A percentile compares a stretch with the other conserved stretches of the same genome.
Evolutionary conservation across 768 basidiomycete genomes (phyloP).

Genomic region (Tricholoma sp.): DNA sequence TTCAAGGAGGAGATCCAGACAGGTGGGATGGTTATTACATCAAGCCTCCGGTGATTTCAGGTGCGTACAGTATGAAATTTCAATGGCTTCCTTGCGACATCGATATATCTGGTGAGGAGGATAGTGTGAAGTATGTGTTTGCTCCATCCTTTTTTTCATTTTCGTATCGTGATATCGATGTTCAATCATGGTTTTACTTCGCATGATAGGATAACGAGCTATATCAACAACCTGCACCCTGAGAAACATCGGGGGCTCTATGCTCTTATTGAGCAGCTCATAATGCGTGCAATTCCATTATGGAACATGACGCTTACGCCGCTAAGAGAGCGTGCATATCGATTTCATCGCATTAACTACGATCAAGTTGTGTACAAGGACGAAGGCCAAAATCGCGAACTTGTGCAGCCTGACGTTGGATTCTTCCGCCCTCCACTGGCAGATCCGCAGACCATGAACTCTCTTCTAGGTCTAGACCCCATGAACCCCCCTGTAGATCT

Average conservation of each 20-base stretch:
- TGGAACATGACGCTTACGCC: slow-evolving; percentile 25
- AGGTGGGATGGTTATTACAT: background rate
- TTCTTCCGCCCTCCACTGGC: slow-evolving; percentile 12
- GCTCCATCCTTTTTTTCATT: too few species aligned
- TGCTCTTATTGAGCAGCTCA: slow-evolving; percentile 21
- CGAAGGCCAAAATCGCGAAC: slow-evolving; percentile 11
- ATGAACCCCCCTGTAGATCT: too few species aligned
- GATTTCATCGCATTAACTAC: slow-evolving; percentile 15
- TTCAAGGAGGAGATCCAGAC: background rate
- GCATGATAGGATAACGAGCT: slow-evolving; percentile 26
- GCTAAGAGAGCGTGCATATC: background rate
- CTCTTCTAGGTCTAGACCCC: slow-evolving; percentile 4
- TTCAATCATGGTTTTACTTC: background rate
- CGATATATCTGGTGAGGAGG: slow-evolving; percentile 16
- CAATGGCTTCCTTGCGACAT: slow-evolving; percentile 26
- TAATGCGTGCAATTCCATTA: slow-evolving; percentile 25
- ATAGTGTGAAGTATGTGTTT: slow-evolving; percentile 17
- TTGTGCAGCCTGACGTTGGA: slow-evolving; percentile 13
- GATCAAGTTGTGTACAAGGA: slow-evolving; percentile 6
- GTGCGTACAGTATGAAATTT: slow-evolving; percentile 2
- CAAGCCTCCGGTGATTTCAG: background rate
- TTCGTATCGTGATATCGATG: background rate
- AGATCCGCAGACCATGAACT: background rate
- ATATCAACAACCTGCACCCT: slow-evolving; percentile 41
- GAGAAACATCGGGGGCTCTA: slow-evolving; percentile 20